Evolutionary conservation across 768 basidiomycete genomes (phyloP), one percentile per base, ranked within the genome.

Genomic region (Calvatia gigantea): DNA sequence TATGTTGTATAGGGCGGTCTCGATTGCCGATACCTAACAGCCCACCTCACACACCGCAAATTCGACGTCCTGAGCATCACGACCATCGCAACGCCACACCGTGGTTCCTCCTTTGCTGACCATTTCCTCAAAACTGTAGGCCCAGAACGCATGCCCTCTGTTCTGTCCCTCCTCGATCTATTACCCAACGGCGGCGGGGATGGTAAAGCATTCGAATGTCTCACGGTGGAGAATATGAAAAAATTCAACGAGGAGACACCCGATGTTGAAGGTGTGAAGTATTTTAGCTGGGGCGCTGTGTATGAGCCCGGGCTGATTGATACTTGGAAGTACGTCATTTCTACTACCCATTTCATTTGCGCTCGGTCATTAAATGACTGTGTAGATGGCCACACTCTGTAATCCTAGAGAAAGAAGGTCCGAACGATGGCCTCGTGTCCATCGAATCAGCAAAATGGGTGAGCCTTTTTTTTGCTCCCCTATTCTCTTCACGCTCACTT

Each of bases 251-350:
- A 88, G 54, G 78, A 86, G 32, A 91, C 91, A 0, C 89, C 91
- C 0, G 86, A 98, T 62, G 80, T 87, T 0, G 75, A 81, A 1
- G 83, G 81, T 21, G 87, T 98, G 51, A 79, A 82, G 60, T 99
- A 99, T 70, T 96, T 91, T 62, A 94, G 91, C 64, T 99, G 94
- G 91, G 97, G 97, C 9, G 97, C 97, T 2, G 79, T 79, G 11
- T 94, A 94, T 65, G 82, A 88, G 14, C 96, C 97, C 4, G 89
- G 91, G 0, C 70, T 96, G 45, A 85, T 98, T 42, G 95, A 98
- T 70, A 89, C 93, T 0, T 97, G 91, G 84, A 89, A 88, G 73
- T 78, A 25, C 33, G 73, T 69, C 12, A 7, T n/a, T 19, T 17
- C 17, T 11, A 14, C 42, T 73, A 69, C 31, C 27, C 14, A 23